Percentiles rank a stretch among this genome's conserved stretches.
phyloP scores from a whole-genome alignment of 306 rosid species.

The Prunus davidiana region DNA sequence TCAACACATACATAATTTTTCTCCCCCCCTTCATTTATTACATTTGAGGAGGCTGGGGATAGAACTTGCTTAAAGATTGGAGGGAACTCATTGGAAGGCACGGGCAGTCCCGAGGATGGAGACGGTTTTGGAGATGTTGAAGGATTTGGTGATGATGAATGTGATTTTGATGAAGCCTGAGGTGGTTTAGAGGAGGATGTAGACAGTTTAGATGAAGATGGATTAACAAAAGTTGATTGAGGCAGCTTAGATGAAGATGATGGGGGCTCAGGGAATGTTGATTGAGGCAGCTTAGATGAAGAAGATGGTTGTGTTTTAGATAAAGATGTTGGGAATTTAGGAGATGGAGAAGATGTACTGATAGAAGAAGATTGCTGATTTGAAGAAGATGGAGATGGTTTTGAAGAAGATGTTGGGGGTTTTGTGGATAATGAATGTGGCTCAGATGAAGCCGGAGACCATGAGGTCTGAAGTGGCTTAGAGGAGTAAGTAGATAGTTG shows the following conservation, averaged over 20 bases:
- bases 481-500: background rate
- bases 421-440: no score
- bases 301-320: no score
- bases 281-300: no score
- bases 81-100: background rate
- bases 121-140: background rate
- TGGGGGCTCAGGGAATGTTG: background rate
- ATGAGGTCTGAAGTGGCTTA: background rate
- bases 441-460: no score
- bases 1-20: constrained; percentile 9
- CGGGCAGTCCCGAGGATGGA: background rate
- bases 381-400: background rate
- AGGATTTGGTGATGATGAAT: no score
- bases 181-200: background rate
- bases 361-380: no score
- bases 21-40: background rate
- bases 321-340: no score
- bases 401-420: background rate
- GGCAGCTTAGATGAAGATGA: no score
- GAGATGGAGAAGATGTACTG: no score
- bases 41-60: background rate
- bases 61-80: constrained; percentile 5
- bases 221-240: no score
- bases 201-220: background rate
- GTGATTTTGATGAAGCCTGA: background rate